Base-by-base conservation (phyloP, 441 rosid genomes). In the Raphanus hybrid region DNA sequence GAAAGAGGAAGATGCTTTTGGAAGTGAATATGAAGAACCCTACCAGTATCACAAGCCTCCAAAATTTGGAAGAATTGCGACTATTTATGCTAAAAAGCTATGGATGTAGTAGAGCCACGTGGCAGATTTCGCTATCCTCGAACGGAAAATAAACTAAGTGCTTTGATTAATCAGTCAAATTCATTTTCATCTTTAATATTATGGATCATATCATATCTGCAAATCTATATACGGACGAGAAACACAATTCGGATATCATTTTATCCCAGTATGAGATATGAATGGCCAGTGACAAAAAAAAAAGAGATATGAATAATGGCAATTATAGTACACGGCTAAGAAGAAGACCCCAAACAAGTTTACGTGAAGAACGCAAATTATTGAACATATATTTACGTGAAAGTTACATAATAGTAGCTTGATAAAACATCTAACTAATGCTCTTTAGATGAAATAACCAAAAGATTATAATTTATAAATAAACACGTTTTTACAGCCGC, bases 21-120 rank as follows among this genome's bases (percentile, higher is more conserved):
- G 89, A 85, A 85, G 87, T 88, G 84, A 86, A 86, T 89, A 83
- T 86, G 83, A 23, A 87, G 90, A 89, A 74, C 78, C 82, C 85
- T 88, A 82, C 85, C 83, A 74, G 74, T 71, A 83, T 84, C 86
- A 82, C 27, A 69, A 84, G 77, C 83, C 73, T 75, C 80, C 80
- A 80, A 75, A 75, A 61, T 59, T 60, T 8, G 11, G 54, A 58
- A 71, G 61, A 71, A 70, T 66, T 80, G 61, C 80, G 37, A 58
- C 64, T 74, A 59, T 75, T 80, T 70, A 70, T 54, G 71, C 45
- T 62, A 67, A 80, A 78, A 89, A 90, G 94, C 90, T 83, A 86
- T 78, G 98, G 93, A 77, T 57, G n/a, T 29, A 0, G 11, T 75
- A 65, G 11, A 18, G 87, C 89, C 98, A 87, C 89, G 72, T 90